Evolutionary conservation across 257 asterid species (phyloP).

Genomic region (Thymus mandschuricus): DNA sequence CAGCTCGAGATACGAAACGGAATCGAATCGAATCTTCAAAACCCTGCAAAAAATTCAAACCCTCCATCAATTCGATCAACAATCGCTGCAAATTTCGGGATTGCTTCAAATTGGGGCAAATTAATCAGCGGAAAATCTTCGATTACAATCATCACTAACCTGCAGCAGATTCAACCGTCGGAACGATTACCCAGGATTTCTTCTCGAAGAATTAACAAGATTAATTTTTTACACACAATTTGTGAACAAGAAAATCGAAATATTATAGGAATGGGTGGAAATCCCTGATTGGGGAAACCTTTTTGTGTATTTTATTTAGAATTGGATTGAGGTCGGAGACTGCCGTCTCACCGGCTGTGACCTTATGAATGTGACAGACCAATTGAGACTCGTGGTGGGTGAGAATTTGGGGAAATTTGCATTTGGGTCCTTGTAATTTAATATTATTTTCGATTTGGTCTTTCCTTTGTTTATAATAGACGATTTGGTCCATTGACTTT

Average conservation of each 20-base stretch:
- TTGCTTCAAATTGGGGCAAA: slow-evolving; percentile 21
- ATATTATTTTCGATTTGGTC: neutral
- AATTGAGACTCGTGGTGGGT: neutral
- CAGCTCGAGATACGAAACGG: neutral
- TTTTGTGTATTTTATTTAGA: slow-evolving; percentile 9
- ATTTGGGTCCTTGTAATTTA: slow-evolving; percentile 4
- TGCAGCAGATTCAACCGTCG: slow-evolving; percentile 36
- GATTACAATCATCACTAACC: slow-evolving; percentile 26
- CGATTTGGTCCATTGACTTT: neutral
- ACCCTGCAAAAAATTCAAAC: slow-evolving; percentile 40
- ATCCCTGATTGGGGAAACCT: slow-evolving; percentile 29
- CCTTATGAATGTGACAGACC: slow-evolving; percentile 25
- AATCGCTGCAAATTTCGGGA: slow-evolving; percentile 2
- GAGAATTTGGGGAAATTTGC: neutral
- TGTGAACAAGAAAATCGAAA: neutral
- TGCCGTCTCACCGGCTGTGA: slow-evolving; percentile 23
- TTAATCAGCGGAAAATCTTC: neutral
- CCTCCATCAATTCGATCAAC: slow-evolving; percentile 32
- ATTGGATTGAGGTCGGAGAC: slow-evolving; percentile 11
- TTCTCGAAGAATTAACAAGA: slow-evolving; percentile 17
- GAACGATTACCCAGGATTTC: slow-evolving; percentile 25
- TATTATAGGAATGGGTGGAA: neutral
- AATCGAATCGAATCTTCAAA: slow-evolving; percentile 12
- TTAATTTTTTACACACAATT: slow-evolving; percentile 16
- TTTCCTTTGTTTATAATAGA: no score